Evolutionary conservation across 352 stramenopile genomes (phyloP).

Genomic region (Pythium aristosporum): DNA sequence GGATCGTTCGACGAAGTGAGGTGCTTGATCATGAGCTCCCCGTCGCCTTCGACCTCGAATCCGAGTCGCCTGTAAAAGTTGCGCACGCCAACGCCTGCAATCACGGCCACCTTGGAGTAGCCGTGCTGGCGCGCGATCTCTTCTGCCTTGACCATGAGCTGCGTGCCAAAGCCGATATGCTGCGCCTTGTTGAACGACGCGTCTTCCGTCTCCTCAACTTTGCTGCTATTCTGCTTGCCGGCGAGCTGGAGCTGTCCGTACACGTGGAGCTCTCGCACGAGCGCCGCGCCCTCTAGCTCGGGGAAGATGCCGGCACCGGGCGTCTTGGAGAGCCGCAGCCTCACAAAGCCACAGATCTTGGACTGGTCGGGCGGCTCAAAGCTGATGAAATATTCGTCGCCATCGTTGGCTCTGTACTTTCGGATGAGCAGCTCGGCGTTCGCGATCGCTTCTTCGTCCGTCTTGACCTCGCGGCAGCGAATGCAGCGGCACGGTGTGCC

Average conservation of each 20-base stretch:
- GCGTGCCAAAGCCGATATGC: constrained; percentile 87
- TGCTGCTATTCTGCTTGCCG: constrained; percentile 36
- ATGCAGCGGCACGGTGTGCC: constrained; percentile 88
- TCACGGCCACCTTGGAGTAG: constrained; percentile 85
- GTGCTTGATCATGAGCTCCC: constrained; percentile 88
- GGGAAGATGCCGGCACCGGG: constrained; percentile 72
- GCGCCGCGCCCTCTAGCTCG: constrained; percentile 71
- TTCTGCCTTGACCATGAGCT: constrained; percentile 83
- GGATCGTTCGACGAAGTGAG: constrained; percentile 22
- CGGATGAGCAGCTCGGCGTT: constrained; percentile 69
- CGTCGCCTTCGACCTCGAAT: constrained; percentile 85
- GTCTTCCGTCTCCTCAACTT: constrained; percentile 18
- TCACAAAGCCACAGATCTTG: constrained; percentile 91
- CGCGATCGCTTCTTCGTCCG: constrained; percentile 75
- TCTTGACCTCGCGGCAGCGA: constrained; percentile 90
- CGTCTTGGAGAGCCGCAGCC: constrained; percentile 75
- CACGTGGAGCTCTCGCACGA: constrained; percentile 90
- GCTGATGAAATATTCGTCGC: constrained; percentile 90
- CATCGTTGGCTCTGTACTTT: constrained; percentile 85
- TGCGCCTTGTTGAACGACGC: constrained; percentile 66
- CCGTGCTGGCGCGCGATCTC: constrained; percentile 69
- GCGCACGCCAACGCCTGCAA: constrained; percentile 88
- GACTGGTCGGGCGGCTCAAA: constrained; percentile 89
- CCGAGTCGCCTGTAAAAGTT: constrained; percentile 91
- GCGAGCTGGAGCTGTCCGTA: constrained; percentile 86